These are phyloP conservation scores for Dictyostelium gargantuum DNA, from an alignment of 208 protist species.

Conservation along the genomic window DNA sequence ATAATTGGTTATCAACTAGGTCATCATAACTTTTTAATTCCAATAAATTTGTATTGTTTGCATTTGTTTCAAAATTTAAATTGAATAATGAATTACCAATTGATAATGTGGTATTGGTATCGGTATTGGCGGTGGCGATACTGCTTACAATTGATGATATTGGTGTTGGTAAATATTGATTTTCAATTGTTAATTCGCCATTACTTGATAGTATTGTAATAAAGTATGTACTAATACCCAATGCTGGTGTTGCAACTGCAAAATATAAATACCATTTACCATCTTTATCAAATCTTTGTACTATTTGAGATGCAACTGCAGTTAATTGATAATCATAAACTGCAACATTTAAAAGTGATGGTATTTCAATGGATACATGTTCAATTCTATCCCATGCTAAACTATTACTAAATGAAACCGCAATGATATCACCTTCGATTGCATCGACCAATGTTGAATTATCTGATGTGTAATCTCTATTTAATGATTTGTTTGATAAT, in stretches of 20 bases:
- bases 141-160: too few species aligned
- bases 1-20: neutral
- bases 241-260: neutral
- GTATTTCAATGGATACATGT: neutral
- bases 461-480: neutral
- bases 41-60: neutral
- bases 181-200: neutral
- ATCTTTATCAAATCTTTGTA: neutral
- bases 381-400: conserved; percentile 10
- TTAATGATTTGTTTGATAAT: neutral
- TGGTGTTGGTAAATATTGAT: neutral
- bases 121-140: too few species aligned
- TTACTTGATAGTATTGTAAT: neutral
- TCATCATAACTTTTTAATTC: conserved; percentile 12
- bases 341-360: neutral
- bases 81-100: conserved; percentile 29
- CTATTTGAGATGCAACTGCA: neutral
- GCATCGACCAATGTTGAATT: neutral
- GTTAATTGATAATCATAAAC: neutral
- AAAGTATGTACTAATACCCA: conserved; percentile 21
- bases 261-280: conserved; percentile 4
- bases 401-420: conserved; percentile 4
- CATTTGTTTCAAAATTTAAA: conserved; percentile 7
- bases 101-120: neutral
- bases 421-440: neutral